A percentile compares a stretch with the other conserved stretches of the same genome.
phyloP scores from a whole-genome alignment of 352 stramenopile species.

The Nothophytophthora sp. region DNA sequence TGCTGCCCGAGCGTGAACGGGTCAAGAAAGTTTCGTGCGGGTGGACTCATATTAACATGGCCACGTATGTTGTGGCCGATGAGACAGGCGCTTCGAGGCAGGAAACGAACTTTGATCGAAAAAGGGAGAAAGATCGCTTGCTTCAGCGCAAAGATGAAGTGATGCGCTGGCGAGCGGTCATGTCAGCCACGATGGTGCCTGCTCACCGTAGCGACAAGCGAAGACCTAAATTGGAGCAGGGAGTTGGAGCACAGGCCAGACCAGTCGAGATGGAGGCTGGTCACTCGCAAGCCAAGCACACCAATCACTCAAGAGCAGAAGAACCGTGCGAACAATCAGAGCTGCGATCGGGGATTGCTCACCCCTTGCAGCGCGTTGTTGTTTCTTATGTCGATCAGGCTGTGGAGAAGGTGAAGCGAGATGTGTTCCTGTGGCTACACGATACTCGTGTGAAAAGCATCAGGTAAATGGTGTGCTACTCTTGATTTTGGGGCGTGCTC shows the following conservation, averaged over 20 bases:
- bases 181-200: conserved; percentile 1
- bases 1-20: conserved; percentile 35
- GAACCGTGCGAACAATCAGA: background rate
- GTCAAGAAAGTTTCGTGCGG: conserved; percentile 57
- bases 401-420: conserved; percentile 13
- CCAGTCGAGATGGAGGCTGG: background rate
- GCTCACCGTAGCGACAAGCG: conserved; percentile 3
- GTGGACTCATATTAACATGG: conserved; percentile 68
- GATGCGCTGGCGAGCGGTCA: conserved; percentile 20
- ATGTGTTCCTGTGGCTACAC: conserved; percentile 2
- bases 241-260: background rate
- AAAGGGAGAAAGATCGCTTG: conserved; percentile 27
- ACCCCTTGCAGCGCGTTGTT: conserved; percentile 9
- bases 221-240: background rate
- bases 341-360: background rate
- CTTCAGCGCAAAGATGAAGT: conserved; percentile 28
- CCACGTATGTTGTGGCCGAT: conserved; percentile 34
- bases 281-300: background rate
- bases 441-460: conserved; percentile 3
- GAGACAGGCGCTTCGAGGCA: conserved; percentile 20
- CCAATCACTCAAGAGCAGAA: background rate
- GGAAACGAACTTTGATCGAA: conserved; percentile 27
- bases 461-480: no score
- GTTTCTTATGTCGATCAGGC: conserved; percentile 3
- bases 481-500: no score